These are phyloP conservation scores for Hirschfeldia incana DNA, from an alignment of 345 rosid species.

Conservation along the genomic window DNA sequence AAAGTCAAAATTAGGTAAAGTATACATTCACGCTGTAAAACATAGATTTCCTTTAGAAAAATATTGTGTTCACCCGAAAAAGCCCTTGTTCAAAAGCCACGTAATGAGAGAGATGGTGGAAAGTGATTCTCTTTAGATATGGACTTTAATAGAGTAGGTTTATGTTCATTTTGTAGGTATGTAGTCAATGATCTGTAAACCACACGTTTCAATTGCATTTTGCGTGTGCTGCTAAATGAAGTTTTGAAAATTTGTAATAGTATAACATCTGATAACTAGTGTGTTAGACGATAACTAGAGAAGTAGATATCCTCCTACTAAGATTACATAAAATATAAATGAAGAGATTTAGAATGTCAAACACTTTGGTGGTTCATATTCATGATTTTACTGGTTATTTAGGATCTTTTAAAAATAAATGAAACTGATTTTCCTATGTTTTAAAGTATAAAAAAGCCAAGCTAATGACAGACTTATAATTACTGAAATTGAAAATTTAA, in stretches of 20 bases:
- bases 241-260: not conserved
- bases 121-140: not conserved
- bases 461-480: too few species aligned
- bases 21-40: not conserved
- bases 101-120: not conserved
- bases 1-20: not conserved
- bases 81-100: not conserved
- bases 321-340: too few species aligned
- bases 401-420: too few species aligned
- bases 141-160: not conserved
- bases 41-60: not conserved
- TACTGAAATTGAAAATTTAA: too few species aligned
- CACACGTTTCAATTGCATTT: not conserved
- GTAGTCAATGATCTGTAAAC: not conserved
- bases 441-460: too few species aligned
- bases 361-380: too few species aligned
- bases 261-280: not conserved
- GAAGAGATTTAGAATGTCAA: too few species aligned
- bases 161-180: not conserved
- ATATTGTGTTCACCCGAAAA: not conserved
- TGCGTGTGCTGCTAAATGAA: not conserved
- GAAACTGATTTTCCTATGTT: too few species aligned
- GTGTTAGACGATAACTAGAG: not conserved
- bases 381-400: too few species aligned
- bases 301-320: too few species aligned